Percentiles rank a stretch among this genome's conserved stretches.
These are phyloP conservation scores for Hypoxylon trugodes DNA, from an alignment of 495 filamentous ascomycete genomes.

Conservation along the genomic window DNA sequence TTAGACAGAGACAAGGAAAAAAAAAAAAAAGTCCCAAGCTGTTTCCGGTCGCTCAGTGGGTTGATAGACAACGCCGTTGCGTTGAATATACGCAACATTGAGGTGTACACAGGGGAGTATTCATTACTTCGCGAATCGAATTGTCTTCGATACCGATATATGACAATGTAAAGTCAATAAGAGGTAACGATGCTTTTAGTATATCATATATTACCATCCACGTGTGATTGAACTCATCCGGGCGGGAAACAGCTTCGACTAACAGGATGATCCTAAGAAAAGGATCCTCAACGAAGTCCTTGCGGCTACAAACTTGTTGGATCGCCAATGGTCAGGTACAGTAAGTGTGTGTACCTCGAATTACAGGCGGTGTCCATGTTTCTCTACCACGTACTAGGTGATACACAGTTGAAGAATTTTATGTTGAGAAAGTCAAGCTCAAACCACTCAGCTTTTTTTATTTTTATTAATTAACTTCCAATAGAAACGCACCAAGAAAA, in stretches of 20 bases:
- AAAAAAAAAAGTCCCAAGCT: slow-evolving; percentile 25
- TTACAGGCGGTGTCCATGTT: not conserved
- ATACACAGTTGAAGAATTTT: not conserved
- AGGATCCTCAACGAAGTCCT: slow-evolving; percentile 1
- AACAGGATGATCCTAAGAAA: slow-evolving; percentile 8
- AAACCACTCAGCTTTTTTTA: not conserved
- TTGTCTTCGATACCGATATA: not conserved
- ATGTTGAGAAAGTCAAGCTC: not conserved
- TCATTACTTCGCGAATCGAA: slow-evolving; percentile 23
- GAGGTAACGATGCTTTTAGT: not conserved
- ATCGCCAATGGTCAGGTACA: slow-evolving; percentile 9
- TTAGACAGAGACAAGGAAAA: too few species aligned
- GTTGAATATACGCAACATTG: slow-evolving; percentile 33
- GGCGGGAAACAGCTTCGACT: not conserved
- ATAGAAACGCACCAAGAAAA: too few species aligned
- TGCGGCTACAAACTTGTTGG: slow-evolving; percentile 15
- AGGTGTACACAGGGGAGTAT: slow-evolving; percentile 23
- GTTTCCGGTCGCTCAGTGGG: slow-evolving; percentile 25
- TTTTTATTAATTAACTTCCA: too few species aligned
- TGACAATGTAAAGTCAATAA: slow-evolving; percentile 1
- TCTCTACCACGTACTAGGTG: not conserved
- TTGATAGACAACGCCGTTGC: slow-evolving; percentile 30
- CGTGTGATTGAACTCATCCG: slow-evolving; percentile 13
- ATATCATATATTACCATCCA: slow-evolving; percentile 11
- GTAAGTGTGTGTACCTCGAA: too few species aligned